These are phyloP conservation scores for Abelmoschus esculentus DNA, from an alignment of 345 rosid species.

Conservation along the genomic window DNA sequence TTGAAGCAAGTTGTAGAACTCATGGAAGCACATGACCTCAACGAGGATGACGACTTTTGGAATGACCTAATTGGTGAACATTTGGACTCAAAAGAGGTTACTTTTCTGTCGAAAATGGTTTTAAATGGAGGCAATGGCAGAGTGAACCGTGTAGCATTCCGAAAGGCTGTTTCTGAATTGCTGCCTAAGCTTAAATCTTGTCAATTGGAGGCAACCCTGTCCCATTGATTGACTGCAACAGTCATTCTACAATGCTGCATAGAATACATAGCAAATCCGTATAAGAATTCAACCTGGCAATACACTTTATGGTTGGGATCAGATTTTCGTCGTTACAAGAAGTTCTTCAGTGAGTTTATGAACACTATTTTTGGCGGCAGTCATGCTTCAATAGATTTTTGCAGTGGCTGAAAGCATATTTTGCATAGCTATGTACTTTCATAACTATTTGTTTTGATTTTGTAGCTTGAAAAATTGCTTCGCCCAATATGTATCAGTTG, in stretches of 20 bases:
- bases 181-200: constrained; percentile 55
- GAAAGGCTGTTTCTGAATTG: constrained; percentile 59
- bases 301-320: background rate
- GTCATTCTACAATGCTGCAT: background rate
- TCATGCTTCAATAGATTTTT: background rate
- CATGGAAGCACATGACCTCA: constrained; percentile 47
- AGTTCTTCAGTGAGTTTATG: background rate
- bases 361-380: background rate
- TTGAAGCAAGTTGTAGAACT: constrained; percentile 55
- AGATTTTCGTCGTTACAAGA: background rate
- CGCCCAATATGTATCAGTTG: background rate
- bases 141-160: constrained; percentile 31
- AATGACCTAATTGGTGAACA: constrained; percentile 35
- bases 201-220: constrained; percentile 34
- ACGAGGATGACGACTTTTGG: constrained; percentile 61
- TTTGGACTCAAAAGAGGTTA: constrained; percentile 28
- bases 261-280: background rate
- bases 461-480: background rate
- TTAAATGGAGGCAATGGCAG: constrained; percentile 34
- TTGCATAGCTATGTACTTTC: background rate
- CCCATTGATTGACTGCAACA: constrained; percentile 25
- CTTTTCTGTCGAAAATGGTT: constrained; percentile 38
- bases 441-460: background rate
- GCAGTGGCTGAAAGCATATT: background rate
- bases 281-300: background rate